These are phyloP conservation scores for Claviceps cyperi DNA, from an alignment of 2,329 filamentous ascomycete species.

Conservation along the genomic window DNA sequence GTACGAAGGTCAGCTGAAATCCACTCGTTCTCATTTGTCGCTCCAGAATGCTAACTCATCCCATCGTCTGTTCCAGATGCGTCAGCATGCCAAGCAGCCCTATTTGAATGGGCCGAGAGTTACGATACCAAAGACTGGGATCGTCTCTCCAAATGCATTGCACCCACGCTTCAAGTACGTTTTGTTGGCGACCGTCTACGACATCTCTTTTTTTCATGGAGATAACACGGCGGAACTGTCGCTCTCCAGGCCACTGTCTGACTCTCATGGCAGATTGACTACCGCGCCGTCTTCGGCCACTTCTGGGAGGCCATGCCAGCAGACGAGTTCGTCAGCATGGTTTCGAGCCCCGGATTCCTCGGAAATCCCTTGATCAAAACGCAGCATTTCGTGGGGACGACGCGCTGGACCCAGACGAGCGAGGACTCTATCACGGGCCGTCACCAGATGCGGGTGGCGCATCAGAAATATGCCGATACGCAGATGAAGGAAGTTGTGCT, in stretches of 20 bases:
- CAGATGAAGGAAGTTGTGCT: constrained; percentile 28
- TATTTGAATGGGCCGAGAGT: constrained; percentile 49
- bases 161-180: constrained; percentile 25
- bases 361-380: constrained; percentile 39
- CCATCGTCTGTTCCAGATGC: neutral
- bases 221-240: too few relatives aligned
- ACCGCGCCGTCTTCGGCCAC: constrained; percentile 30
- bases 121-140: constrained; percentile 52
- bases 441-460: constrained; percentile 44
- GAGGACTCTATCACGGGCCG: constrained; percentile 34
- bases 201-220: neutral
- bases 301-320: constrained; percentile 42
- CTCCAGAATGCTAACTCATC: neutral
- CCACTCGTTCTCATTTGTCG: too few relatives aligned
- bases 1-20: neutral
- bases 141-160: constrained; percentile 38
- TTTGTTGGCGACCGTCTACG: neutral
- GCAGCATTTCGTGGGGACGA: constrained; percentile 41
- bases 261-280: constrained; percentile 10
- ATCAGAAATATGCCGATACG: constrained; percentile 39
- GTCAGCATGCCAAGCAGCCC: neutral
- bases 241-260: too few relatives aligned
- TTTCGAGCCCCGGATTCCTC: constrained; percentile 35
- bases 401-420: constrained; percentile 33
- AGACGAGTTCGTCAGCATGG: constrained; percentile 37